These are phyloP conservation scores for Fulvia fulva DNA, from an alignment of 2,329 filamentous ascomycete species.

Conservation along the genomic window DNA sequence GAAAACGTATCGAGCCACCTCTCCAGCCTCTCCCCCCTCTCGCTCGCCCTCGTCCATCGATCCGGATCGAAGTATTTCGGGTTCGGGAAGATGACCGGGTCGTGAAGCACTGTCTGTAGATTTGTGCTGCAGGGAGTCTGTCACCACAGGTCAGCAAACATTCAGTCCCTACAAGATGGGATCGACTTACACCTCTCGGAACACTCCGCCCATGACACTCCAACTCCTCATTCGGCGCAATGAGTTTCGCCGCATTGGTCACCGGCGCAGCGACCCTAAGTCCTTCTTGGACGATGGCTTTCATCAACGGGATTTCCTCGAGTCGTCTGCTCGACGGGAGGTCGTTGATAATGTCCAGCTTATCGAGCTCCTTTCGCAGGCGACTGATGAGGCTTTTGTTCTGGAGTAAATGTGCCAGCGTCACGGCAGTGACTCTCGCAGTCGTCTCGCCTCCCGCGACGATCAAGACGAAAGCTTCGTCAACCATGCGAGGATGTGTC, in stretches of 20 bases:
- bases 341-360: background rate
- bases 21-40: conserved; percentile 5
- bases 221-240: conserved; percentile 19
- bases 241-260: conserved; percentile 17
- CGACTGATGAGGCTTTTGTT: background rate
- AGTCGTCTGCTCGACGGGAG: conserved; percentile 4
- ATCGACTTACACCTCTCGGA: conserved; percentile 24
- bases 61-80: conserved; percentile 28
- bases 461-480: conserved; percentile 11
- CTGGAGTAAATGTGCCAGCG: conserved; percentile 1
- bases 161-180: background rate
- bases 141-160: background rate
- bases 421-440: conserved; percentile 1
- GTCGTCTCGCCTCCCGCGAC: conserved; percentile 15
- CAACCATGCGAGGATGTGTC: background rate
- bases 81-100: conserved; percentile 28
- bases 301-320: conserved; percentile 18
- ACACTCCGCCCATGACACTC: conserved; percentile 9
- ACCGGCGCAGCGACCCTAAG: conserved; percentile 23
- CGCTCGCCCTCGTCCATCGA: conserved; percentile 4
- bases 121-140: conserved; percentile 20
- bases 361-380: conserved; percentile 2
- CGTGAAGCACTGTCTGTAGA: conserved; percentile 29
- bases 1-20: conserved; percentile 10
- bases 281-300: conserved; percentile 20